A percentile compares a stretch with the other conserved stretches of the same genome.
phyloP scores from a whole-genome alignment of 768 basidiomycete species.

The Termitomyces sp. region DNA sequence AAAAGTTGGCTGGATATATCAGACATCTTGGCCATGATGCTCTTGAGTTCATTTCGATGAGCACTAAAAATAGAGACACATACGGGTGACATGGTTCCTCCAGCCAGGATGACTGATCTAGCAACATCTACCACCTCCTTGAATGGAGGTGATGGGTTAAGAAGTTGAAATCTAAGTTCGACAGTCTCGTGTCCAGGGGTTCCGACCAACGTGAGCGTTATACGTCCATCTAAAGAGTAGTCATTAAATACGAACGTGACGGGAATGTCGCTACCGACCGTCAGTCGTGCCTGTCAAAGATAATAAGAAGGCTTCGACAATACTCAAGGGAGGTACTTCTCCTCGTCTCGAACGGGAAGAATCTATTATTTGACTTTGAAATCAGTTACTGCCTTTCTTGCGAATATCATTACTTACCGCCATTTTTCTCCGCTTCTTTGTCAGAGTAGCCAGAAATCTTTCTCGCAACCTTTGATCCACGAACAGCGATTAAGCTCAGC shows the following conservation, averaged over 20 bases:
- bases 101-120: conserved; percentile 83
- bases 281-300: conserved; percentile 76
- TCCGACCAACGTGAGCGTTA: conserved; percentile 50
- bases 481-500: neutral
- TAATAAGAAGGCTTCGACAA: conserved; percentile 72
- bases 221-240: conserved; percentile 58
- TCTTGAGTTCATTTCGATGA: neutral
- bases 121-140: conserved; percentile 77
- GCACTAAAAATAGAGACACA: conserved; percentile 9
- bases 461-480: conserved; percentile 46
- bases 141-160: conserved; percentile 89
- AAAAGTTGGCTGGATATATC: conserved; percentile 84
- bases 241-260: neutral
- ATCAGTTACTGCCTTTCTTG: neutral
- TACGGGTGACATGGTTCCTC: conserved; percentile 99
- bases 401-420: conserved; percentile 21
- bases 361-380: neutral
- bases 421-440: conserved; percentile 40
- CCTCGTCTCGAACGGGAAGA: conserved; percentile 22
- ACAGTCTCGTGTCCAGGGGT: conserved; percentile 36
- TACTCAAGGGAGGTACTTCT: conserved; percentile 70
- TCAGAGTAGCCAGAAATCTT: conserved; percentile 87
- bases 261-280: conserved; percentile 32
- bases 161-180: conserved; percentile 83
- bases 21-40: conserved; percentile 53